Base-by-base conservation (phyloP, 495 filamentous ascomycete genomes). In the Penicillium goetzii region DNA sequence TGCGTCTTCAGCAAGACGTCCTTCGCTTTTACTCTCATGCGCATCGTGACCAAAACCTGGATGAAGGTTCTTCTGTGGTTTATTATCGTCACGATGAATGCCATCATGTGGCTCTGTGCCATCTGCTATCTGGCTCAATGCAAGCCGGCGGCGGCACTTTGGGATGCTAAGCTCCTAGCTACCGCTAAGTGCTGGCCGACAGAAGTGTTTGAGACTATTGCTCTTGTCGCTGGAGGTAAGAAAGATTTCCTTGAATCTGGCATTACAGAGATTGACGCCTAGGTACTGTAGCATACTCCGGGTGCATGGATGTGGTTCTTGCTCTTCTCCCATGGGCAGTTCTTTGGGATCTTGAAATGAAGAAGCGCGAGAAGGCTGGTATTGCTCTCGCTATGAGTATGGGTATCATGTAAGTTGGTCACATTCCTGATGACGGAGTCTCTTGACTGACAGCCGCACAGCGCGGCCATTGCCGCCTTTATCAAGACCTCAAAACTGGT, bases 321-420 rank as follows among this genome's bases (percentile, higher is more conserved):
- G 68, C 71, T 15, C 19, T 73, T 4, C 59, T 70, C 5, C 71
- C 71, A 2, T 73, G 71, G 68, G 49, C 54, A 7, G 51, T 73
- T 8, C 19, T 73, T 3, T 73, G 71, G 71, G 64, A 67, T 2
- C 60, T 73, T 6, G 65, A 73, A 60, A 73, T 73, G 71, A 63
- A 61, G 38, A 64, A 57, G 26, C 64, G 64, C 6, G 71, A 70
- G 52, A 71, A 71, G 38, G 47, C 66, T 14, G 71, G 66, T 14
- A 65, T 73, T 23, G 66, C 68, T 1, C 21, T 71, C 14, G 71
- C 71, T 2, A 73, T 73, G 71, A 71, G 68, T 25, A 47, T 73
- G 60, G 71, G 71, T 50, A 30, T 71, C 14, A 67, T 69, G 71
- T 69, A 60, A 54, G 71, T 51, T 5, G 11, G 32, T n/a, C 9